Conservation (phyloP, 2,329 filamentous ascomycete genomes). For the Cadophora gregata region DNA sequence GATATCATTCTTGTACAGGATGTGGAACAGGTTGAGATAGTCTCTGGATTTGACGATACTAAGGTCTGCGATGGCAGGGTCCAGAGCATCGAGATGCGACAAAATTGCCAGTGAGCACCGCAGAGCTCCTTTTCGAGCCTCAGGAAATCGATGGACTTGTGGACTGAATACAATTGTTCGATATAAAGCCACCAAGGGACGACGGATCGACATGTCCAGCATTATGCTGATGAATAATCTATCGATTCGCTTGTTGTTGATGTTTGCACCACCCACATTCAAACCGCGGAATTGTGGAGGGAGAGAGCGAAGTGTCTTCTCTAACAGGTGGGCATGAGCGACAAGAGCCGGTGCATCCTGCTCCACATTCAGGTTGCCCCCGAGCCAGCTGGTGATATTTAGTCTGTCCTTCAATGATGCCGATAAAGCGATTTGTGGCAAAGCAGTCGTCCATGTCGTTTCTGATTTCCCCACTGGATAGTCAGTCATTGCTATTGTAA, state of each 20-base stretch:
- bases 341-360: slow-evolving; percentile 27
- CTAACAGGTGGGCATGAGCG: slow-evolving; percentile 22
- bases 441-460: slow-evolving; percentile 28
- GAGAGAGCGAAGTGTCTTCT: slow-evolving; percentile 24
- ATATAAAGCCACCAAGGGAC: slow-evolving; percentile 32
- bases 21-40: slow-evolving; percentile 35
- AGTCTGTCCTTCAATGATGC: slow-evolving; percentile 29
- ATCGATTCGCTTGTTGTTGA: slow-evolving; percentile 24
- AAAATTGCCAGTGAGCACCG: slow-evolving; percentile 32
- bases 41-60: slow-evolving; percentile 31
- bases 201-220: slow-evolving; percentile 31
- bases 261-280: slow-evolving; percentile 4
- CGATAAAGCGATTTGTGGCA: slow-evolving; percentile 32
- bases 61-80: slow-evolving; percentile 33
- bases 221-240: slow-evolving; percentile 31
- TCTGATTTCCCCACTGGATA: slow-evolving; percentile 27
- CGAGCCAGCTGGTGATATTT: slow-evolving; percentile 28
- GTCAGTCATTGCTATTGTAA: slow-evolving; percentile 29
- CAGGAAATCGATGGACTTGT: slow-evolving; percentile 23
- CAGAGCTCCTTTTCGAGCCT: slow-evolving; percentile 31
- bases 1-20: slow-evolving; percentile 32
- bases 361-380: slow-evolving; percentile 28
- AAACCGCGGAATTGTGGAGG: slow-evolving; percentile 20
- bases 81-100: slow-evolving; percentile 35
- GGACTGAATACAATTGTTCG: slow-evolving; percentile 26